Percentiles rank a stretch among this genome's conserved stretches.
Evolutionary conservation across 2,329 filamentous ascomycete genomes (phyloP).

Genomic region (Sarocladiaceae sp.): DNA sequence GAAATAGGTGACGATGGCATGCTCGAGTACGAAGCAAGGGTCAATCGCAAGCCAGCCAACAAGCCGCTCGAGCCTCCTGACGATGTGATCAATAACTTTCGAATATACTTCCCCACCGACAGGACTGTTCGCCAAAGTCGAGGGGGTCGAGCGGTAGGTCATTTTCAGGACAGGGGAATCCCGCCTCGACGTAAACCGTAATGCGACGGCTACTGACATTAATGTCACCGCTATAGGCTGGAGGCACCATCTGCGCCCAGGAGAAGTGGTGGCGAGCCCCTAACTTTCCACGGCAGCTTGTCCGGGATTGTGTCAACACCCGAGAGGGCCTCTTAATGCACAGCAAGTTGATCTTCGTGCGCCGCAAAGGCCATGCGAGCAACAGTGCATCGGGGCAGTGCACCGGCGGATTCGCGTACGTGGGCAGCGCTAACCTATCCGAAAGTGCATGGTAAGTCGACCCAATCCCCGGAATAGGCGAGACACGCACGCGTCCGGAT

Average conservation of each 20-base stretch:
- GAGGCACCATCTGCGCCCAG: slow-evolving; percentile 78
- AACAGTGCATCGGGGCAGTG: slow-evolving; percentile 11
- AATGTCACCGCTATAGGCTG: slow-evolving; percentile 46
- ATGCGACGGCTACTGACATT: slow-evolving; percentile 17
- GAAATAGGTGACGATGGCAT: slow-evolving; percentile 31
- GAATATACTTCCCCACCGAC: slow-evolving; percentile 75
- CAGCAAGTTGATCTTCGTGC: slow-evolving; percentile 66
- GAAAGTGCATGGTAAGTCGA: slow-evolving; percentile 78
- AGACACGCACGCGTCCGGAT: too few species aligned
- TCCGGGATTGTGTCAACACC: slow-evolving; percentile 70
- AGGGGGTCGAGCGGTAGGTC: slow-evolving; percentile 51
- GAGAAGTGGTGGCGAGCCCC: slow-evolving; percentile 62
- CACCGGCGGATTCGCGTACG: slow-evolving; percentile 64
- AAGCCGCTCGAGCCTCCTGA: slow-evolving; percentile 18
- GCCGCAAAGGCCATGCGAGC: slow-evolving; percentile 14
- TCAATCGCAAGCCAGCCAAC: slow-evolving; percentile 20
- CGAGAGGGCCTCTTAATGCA: slow-evolving; percentile 75
- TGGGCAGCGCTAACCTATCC: slow-evolving; percentile 87
- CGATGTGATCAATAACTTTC: slow-evolving; percentile 44
- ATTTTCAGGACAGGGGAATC: slow-evolving; percentile 10
- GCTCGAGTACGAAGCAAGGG: slow-evolving; percentile 37
- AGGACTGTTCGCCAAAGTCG: slow-evolving; percentile 61
- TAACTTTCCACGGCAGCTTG: slow-evolving; percentile 63
- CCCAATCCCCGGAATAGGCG: not conserved
- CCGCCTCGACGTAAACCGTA: too few species aligned